Conservation (phyloP, 805 yeast species). For the Candida coleopterorum region DNA sequence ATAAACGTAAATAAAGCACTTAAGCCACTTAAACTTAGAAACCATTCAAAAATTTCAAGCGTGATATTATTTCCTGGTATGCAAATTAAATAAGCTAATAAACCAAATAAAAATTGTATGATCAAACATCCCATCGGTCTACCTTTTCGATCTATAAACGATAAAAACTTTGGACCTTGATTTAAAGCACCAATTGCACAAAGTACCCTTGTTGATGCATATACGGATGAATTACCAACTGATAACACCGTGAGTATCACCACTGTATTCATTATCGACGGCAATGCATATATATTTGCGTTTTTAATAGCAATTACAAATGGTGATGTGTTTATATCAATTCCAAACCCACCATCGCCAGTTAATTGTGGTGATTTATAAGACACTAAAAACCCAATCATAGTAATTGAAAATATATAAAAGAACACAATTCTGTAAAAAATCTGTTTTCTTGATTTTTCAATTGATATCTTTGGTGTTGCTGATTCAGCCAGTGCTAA, state of each 20-base stretch:
- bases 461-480: conserved; percentile 57
- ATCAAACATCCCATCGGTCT: conserved; percentile 25
- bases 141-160: conserved; percentile 26
- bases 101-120: conserved; percentile 23
- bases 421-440: conserved; percentile 60
- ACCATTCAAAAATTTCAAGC: conserved; percentile 27
- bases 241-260: conserved; percentile 29
- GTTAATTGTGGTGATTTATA: conserved; percentile 16
- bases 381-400: conserved; percentile 54
- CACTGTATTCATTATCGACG: conserved; percentile 30
- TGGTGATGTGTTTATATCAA: conserved; percentile 29
- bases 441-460: conserved; percentile 61
- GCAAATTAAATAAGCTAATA: conserved; percentile 24
- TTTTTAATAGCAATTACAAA: conserved; percentile 34
- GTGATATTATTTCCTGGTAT: conserved; percentile 20
- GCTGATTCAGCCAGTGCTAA: conserved; percentile 64
- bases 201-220: conserved; percentile 29
- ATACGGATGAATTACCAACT: conserved; percentile 33
- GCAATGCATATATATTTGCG: conserved; percentile 26
- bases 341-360: conserved; percentile 10
- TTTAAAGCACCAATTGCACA: conserved; percentile 28
- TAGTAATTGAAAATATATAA: conserved; percentile 48
- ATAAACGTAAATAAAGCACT: conserved; percentile 27
- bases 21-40: conserved; percentile 26
- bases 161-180: conserved; percentile 25